phyloP scores from a whole-genome alignment of 257 asterid genomes.

The Misopates orontium region DNA sequence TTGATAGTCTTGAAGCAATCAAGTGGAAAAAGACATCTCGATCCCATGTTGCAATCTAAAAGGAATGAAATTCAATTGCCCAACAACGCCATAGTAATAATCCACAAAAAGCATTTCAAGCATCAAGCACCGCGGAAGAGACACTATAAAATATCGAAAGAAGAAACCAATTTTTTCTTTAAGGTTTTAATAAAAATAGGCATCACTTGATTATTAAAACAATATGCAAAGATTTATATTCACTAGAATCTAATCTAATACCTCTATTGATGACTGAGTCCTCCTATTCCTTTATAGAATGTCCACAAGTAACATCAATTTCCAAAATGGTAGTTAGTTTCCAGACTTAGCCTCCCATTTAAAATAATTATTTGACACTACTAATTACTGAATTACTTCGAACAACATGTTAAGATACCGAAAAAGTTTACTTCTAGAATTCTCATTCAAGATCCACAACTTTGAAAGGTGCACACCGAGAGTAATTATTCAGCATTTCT shows the following conservation, averaged over 20 bases:
- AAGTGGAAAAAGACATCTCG: no score
- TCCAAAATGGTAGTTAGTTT: no score
- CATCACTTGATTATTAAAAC: neutral
- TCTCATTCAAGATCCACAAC: neutral
- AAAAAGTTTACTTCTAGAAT: neutral
- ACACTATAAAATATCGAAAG: neutral
- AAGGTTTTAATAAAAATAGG: neutral
- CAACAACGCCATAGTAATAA: neutral
- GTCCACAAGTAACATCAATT: neutral
- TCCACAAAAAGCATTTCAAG: conserved; percentile 15
- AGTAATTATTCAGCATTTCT: neutral
- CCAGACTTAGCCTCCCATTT: neutral
- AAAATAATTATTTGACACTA: neutral
- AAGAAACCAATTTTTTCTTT: neutral
- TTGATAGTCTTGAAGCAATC: no score
- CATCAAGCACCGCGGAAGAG: conserved; percentile 1
- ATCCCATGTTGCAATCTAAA: no score
- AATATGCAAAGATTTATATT: neutral
- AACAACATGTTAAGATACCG: neutral
- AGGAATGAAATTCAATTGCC: neutral
- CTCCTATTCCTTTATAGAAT: neutral
- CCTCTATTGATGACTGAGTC: neutral
- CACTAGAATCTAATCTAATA: neutral
- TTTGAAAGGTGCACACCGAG: neutral
- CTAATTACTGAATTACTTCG: neutral